Evolutionary conservation across 2,329 filamentous ascomycete species (phyloP).

Genomic region (Arthrocladium fulminans): DNA sequence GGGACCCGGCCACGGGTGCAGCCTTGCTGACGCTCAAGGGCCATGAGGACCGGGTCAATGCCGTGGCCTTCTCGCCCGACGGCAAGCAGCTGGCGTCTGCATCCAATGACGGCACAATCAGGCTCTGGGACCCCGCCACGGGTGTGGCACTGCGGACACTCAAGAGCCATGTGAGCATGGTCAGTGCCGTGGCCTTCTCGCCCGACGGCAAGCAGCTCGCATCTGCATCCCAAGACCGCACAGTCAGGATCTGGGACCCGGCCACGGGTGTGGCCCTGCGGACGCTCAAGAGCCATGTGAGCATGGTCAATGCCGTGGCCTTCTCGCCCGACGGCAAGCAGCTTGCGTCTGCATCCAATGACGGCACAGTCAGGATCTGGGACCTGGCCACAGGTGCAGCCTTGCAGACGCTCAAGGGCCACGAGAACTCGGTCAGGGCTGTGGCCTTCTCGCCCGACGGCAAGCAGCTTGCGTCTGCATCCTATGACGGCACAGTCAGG

Average conservation of each 20-base stretch:
- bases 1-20: constrained; percentile 8
- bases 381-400: neutral
- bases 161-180: too few relatives aligned
- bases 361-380: constrained; percentile 6
- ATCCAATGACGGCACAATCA: too few relatives aligned
- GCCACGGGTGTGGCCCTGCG: neutral
- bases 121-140: too few relatives aligned
- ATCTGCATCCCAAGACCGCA: too few relatives aligned
- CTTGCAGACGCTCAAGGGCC: neutral
- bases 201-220: too few relatives aligned
- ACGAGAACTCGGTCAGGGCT: constrained; percentile 13
- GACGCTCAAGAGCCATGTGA: constrained; percentile 10
- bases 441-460: constrained; percentile 12
- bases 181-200: too few relatives aligned
- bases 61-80: neutral
- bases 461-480: neutral
- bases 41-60: neutral
- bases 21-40: neutral
- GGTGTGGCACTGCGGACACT: too few relatives aligned
- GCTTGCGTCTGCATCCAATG: constrained; percentile 18
- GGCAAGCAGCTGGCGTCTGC: too few relatives aligned
- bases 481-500: constrained; percentile 11
- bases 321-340: constrained; percentile 19
- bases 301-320: constrained; percentile 15
- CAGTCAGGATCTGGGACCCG: too few relatives aligned